Base-by-base conservation (phyloP, 805 yeast species). In the Candida koratica region DNA sequence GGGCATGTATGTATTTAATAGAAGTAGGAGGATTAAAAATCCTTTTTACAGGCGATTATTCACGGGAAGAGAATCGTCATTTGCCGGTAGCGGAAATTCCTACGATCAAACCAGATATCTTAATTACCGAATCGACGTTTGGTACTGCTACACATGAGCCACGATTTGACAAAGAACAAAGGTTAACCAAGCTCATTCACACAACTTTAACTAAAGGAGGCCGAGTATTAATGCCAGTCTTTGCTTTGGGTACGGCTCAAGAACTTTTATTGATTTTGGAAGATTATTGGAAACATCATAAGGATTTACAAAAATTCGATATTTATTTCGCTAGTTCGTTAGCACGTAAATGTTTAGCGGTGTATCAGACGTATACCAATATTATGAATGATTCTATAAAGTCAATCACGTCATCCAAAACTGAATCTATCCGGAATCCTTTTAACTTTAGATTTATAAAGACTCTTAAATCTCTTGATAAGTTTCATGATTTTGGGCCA, bases 101-200 rank as follows among this genome's bases (percentile, higher is more conserved):
- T 0, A 84, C 89, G 4, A 62, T 65, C 2, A 71, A 83, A 43
- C 96, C 97, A 0, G 97, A 93, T 60, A 74, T 93, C 15, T 67
- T 93, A 32, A 89, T 93, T 49, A 84, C 95, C 2, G 99, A 93
- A 58, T 84, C 96, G 4, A 93, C 99, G 1, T 93, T 89, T 57
- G 99, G 99, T 38, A 93, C 97, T 0, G 97, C 97, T 25, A 86
- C 96, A 0, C 96, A 89, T 55, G 95, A 88, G 53, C 95, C 96
- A 2, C 69, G 97, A 43, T 57, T 73, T 16, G 95, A 86, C 42
- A 82, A 89, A 56, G 99, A 93, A 58, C 68, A 75, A 10, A 75
- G 89, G 48, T 65, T 93, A 43, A 85, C 95, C 6, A 80, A 79
- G 31, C 60, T 87, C 24, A 85, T 93, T 15, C 97, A 93, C 50